A percentile compares a stretch with the other conserved stretches of the same genome.
These are phyloP conservation scores for Umbelopsis sp. DNA, from an alignment of 192 early-diverging fungal genomes.

Conservation along the genomic window DNA sequence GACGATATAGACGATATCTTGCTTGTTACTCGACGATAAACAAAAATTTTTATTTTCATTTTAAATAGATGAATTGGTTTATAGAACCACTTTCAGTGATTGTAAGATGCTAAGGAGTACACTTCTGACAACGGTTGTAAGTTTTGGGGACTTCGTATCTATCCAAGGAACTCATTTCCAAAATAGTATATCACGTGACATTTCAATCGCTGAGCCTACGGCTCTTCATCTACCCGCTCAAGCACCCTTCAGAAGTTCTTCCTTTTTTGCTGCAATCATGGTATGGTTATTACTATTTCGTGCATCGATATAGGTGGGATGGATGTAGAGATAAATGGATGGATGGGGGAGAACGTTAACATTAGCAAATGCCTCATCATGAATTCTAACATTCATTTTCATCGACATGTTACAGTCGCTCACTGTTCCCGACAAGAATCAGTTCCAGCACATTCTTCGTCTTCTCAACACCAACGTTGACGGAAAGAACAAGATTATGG, in stretches of 20 bases:
- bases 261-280: slow-evolving; percentile 19
- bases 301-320: slow-evolving; percentile 2
- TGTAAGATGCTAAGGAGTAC: no score
- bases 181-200: background rate
- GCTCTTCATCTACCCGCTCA: background rate
- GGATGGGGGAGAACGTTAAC: slow-evolving; percentile 13
- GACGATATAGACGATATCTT: no score
- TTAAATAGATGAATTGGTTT: no score
- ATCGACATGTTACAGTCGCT: slow-evolving; percentile 61
- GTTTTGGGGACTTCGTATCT: no score
- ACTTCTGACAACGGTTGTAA: no score
- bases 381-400: slow-evolving; percentile 7
- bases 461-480: slow-evolving; percentile 98
- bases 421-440: slow-evolving; percentile 86
- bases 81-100: no score
- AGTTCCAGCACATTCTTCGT: slow-evolving; percentile 98
- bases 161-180: background rate
- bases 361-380: no score
- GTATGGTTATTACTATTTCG: background rate
- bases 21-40: no score
- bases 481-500: slow-evolving; percentile 93
- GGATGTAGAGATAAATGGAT: slow-evolving; percentile 4
- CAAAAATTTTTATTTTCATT: no score
- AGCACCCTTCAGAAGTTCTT: background rate
- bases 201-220: background rate